Evolutionary conservation across 257 asterid genomes (phyloP).

Genomic region (Gentiana macrophylla): DNA sequence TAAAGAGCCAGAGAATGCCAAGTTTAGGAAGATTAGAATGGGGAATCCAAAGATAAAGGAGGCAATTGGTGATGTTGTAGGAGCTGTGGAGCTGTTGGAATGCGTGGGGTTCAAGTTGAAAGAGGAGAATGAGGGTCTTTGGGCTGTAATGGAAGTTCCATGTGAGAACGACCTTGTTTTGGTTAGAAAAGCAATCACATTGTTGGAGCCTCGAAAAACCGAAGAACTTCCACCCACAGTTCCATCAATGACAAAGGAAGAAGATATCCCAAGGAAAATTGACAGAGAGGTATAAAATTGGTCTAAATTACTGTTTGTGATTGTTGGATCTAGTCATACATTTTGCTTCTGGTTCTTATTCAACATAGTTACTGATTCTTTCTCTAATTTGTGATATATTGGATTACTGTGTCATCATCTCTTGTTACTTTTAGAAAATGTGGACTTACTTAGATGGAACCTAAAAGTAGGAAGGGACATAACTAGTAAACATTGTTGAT

Average conservation of each 20-base stretch:
- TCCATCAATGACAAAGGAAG: conserved; percentile 36
- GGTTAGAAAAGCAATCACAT: conserved; percentile 31
- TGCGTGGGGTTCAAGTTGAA: conserved; percentile 61
- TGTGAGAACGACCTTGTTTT: conserved; percentile 36
- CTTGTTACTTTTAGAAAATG: background rate
- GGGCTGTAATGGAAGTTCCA: conserved; percentile 72
- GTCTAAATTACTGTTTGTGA: background rate
- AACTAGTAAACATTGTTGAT: too few species aligned
- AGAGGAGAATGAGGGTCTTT: conserved; percentile 78
- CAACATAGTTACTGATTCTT: background rate
- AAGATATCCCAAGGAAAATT: conserved; percentile 33
- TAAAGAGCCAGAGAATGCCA: conserved; percentile 66
- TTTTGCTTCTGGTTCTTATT: background rate
- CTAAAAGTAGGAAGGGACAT: background rate
- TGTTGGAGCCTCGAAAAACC: conserved; percentile 52
- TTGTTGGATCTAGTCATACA: background rate
- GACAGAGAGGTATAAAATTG: conserved; percentile 69
- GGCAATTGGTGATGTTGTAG: conserved; percentile 63
- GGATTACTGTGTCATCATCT: too few species aligned
- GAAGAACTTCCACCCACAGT: conserved; percentile 25
- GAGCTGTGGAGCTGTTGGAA: conserved; percentile 85
- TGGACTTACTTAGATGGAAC: too few species aligned
- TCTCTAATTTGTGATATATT: too few species aligned
- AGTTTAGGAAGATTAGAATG: conserved; percentile 80
- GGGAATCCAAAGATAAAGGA: conserved; percentile 91